Base-by-base conservation (phyloP, 2,329 filamentous ascomycete species). In the Epichloe festucae region DNA sequence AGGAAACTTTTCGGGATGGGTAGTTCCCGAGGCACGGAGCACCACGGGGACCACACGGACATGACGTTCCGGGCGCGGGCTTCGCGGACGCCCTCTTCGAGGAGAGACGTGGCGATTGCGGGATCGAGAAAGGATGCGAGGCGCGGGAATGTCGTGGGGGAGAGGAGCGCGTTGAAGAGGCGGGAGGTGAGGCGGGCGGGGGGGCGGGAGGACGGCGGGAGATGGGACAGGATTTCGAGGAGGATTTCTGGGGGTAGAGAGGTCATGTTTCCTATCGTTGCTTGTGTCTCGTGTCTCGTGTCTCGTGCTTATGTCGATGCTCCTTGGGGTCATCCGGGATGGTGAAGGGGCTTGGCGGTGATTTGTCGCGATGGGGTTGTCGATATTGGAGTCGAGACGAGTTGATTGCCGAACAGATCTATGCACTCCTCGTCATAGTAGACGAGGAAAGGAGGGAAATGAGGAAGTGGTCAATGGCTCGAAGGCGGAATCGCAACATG, bases 11-110 rank as follows among this genome's bases (percentile, higher is more conserved):
- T 57, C 10, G 60, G 55, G 12, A 68, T 50, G 36, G 59, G 64
- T 7, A 68, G 53, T 14, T 55, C 53, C 14, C 49, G 49, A 4
- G 65, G 65, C 14, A 67, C 63, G 40, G 56, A 55, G 57, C 65
- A 67, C n/a, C 57, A 53, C n/a, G 65, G 65, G 17, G 65, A 68
- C 65, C 65, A 68, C 50, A 68, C 61, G 11, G 61, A 60, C 1
- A 34, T 52, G 31, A 39, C 54, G 55, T 8, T 55, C 56, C 8
- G 65, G 58, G 5, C 42, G 44, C 27, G 54, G 19, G 63, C 58
- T 46, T 63, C 57, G 21, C 54, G 50, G 5, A 62, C 57, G 12
- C 58, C 54, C 12, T 58, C 47, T 36, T 66, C 54, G 23, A 59
- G 62, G 27, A 31, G 23, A 50, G 45, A 38, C 58, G 4, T 49